Evolutionary conservation across 2,329 filamentous ascomycete species (phyloP).

Genomic region (Fusarium sp.): DNA sequence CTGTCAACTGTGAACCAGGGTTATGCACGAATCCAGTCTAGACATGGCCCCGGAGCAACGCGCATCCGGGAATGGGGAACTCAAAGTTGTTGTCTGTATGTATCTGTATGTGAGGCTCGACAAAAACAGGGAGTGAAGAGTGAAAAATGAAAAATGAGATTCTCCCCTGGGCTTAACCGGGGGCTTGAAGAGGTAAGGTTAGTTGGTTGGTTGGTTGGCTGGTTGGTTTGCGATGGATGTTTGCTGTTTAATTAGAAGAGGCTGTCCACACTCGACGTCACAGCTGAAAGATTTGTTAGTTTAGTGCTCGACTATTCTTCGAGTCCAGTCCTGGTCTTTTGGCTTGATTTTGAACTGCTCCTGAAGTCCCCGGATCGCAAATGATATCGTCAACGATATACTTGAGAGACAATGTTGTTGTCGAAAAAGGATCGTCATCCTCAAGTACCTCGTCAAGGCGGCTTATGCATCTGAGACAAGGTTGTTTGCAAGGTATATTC

Average conservation of each 20-base stretch:
- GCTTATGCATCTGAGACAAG: slow-evolving; percentile 15
- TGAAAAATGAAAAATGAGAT: slow-evolving; percentile 39
- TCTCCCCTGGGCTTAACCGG: slow-evolving; percentile 16
- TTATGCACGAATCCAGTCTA: slow-evolving; percentile 11
- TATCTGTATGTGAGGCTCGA: slow-evolving; percentile 5
- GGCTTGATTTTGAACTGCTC: background rate
- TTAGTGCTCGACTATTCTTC: background rate
- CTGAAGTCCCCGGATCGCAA: background rate
- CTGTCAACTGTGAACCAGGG: slow-evolving; percentile 11
- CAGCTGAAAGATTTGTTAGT: background rate
- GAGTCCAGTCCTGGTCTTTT: background rate
- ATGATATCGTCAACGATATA: slow-evolving; percentile 15
- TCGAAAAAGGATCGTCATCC: slow-evolving; percentile 17
- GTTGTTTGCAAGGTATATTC: slow-evolving; percentile 28
- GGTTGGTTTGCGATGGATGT: background rate
- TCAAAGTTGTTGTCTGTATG: background rate
- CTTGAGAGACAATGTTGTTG: slow-evolving; percentile 2
- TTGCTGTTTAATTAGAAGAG: background rate
- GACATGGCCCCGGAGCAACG: slow-evolving; percentile 22
- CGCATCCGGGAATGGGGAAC: slow-evolving; percentile 22
- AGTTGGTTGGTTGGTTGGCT: slow-evolving; percentile 21
- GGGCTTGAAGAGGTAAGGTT: slow-evolving; percentile 12
- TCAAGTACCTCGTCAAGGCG: background rate
- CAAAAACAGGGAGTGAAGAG: slow-evolving; percentile 28
- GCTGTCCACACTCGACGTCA: slow-evolving; percentile 11